Evolutionary conservation across 306 rosid species (phyloP).

Genomic region (Psophocarpus tetragonolobus): DNA sequence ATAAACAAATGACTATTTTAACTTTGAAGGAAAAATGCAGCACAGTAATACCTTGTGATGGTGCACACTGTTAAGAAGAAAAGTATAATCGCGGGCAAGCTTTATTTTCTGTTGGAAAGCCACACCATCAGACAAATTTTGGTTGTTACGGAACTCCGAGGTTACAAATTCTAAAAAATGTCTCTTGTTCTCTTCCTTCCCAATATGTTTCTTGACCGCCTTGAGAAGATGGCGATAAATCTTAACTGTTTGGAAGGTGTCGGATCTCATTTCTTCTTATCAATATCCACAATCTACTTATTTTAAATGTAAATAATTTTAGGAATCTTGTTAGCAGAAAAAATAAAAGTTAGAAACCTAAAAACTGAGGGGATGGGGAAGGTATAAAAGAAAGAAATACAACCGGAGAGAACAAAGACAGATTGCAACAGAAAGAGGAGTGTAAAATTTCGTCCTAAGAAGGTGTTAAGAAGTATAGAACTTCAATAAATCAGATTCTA

Average conservation of each 20-base stretch:
- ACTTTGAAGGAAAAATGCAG: neutral
- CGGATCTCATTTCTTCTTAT: constrained; percentile 53
- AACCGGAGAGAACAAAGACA: neutral
- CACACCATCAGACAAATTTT: constrained; percentile 41
- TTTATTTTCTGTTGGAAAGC: constrained; percentile 66
- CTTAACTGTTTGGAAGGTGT: constrained; percentile 58
- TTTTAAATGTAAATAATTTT: neutral
- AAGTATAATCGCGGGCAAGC: constrained; percentile 75
- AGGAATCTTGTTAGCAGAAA: neutral
- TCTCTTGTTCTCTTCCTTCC: constrained; percentile 60
- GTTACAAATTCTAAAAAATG: constrained; percentile 66
- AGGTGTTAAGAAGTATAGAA: neutral
- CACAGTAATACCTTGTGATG: constrained; percentile 65
- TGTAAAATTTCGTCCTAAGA: neutral
- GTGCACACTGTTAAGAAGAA: constrained; percentile 77
- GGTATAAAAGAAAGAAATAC: neutral
- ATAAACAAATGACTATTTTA: neutral
- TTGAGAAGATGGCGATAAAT: constrained; percentile 78
- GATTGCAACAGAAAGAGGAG: neutral
- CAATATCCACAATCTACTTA: constrained; percentile 26
- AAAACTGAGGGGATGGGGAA: neutral
- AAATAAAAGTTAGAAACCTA: neutral
- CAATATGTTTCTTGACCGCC: constrained; percentile 72
- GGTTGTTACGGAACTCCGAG: constrained; percentile 61
- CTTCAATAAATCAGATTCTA: neutral